phyloP scores from a whole-genome alignment of 495 filamentous ascomycete genomes.

The Neurospora pannonica region DNA sequence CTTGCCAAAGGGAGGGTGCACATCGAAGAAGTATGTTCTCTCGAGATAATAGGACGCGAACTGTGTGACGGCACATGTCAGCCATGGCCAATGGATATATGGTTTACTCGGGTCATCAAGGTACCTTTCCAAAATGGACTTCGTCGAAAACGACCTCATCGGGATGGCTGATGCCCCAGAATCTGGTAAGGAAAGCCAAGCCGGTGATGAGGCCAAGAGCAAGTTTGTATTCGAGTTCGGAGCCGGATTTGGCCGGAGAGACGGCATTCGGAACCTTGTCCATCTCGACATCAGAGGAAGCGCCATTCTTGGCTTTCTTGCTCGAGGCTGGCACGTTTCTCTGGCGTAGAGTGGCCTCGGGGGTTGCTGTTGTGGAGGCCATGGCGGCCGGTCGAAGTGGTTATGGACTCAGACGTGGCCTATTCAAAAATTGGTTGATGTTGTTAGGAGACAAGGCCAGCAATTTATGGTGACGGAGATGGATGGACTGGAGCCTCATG shows the following conservation, averaged over 20 bases:
- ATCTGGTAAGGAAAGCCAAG: constrained; percentile 81
- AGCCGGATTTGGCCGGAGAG: constrained; percentile 8
- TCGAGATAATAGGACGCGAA: constrained; percentile 96
- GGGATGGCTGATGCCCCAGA: constrained; percentile 90
- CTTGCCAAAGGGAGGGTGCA: constrained; percentile 94
- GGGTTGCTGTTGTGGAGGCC: constrained; percentile 23
- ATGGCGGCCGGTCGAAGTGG: constrained; percentile 21
- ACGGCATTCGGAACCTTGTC: constrained; percentile 32
- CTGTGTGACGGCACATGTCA: constrained; percentile 31
- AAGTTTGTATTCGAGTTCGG: constrained; percentile 79
- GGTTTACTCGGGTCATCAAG: background rate
- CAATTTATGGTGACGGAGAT: background rate
- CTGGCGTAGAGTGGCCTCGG: constrained; percentile 45
- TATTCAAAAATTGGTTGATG: background rate
- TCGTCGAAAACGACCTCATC: constrained; percentile 98
- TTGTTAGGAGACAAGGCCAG: background rate
- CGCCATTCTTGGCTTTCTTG: constrained; percentile 37
- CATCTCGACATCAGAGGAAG: constrained; percentile 34
- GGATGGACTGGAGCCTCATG: background rate
- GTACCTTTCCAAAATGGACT: constrained; percentile 95
- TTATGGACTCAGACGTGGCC: background rate
- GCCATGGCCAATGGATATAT: background rate
- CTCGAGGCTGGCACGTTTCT: constrained; percentile 35
- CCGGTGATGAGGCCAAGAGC: constrained; percentile 67
- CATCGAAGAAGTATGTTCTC: constrained; percentile 99